Evolutionary conservation across 768 basidiomycete genomes (phyloP), one percentile per base, ranked within the genome.

Genomic region (Termitomyces sp.): DNA sequence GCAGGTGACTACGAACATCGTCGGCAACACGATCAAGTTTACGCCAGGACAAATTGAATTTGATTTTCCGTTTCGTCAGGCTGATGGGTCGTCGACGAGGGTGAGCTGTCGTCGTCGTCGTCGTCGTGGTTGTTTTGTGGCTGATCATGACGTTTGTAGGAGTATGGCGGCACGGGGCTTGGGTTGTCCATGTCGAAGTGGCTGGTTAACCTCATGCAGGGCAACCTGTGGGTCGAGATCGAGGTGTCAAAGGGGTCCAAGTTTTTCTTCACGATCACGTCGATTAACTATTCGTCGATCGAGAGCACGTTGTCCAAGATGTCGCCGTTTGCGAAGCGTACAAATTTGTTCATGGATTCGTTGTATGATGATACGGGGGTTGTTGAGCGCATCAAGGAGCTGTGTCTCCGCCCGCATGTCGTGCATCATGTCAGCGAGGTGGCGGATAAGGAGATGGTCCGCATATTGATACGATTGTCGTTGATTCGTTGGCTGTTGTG

Each of bases 11-110:
- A 96, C 94, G 33, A 96, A 96, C 71, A 76, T 96, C 55, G 89
- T 96, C 54, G 94, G 93, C 8, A 98, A 98, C 66, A 94, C 95
- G 3, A 94, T 97, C 80, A 97, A 97, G 79, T 98, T 98, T 74
- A 96, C 94, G 0, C 92, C 92, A 94, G 70, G 97, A 98, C 72
- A 98, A 98, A 76, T 76, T 98, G 63, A 96, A 95, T 67, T 78
- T 98, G 67, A 98, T 98, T 69, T 99, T 98, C 73, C 97, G 1
- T 99, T 99, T 74, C 93, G 92, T 63, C 97, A 98, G 69, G 97
- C 97, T 0, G 97, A 98, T 77, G 97, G 97, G 26, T 98, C 94
- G 8, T 98, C 97, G 4, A 98, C 95, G 5, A 74, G 96, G 67
- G 92, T 92, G 65, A 44, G 87, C n/a, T n/a, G n/a, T n/a, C n/a